Conservation (phyloP, 2,329 filamentous ascomycete species). For the Chrysoporthe austroafricana region DNA sequence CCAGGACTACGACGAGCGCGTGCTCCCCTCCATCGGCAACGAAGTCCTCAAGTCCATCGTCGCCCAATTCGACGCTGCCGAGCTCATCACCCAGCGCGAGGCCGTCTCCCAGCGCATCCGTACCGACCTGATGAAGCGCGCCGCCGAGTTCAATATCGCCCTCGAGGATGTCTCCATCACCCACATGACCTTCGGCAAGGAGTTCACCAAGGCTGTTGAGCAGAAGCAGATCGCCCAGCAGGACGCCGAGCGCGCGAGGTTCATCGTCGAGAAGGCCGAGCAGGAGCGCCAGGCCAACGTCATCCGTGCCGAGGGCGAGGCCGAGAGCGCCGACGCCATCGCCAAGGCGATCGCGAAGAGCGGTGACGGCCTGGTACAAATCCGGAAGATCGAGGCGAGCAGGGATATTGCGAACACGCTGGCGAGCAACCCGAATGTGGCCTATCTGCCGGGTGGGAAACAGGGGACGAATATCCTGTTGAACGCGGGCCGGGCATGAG, state of each 20-base stretch:
- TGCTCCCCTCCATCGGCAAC: slow-evolving; percentile 97
- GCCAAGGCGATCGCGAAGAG: slow-evolving; percentile 90
- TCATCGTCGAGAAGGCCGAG: slow-evolving; percentile 98
- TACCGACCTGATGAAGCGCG: slow-evolving; percentile 86
- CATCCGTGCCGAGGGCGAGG: slow-evolving; percentile 96
- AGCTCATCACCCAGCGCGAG: slow-evolving; percentile 98
- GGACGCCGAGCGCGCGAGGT: slow-evolving; percentile 94
- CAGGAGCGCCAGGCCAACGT: slow-evolving; percentile 99
- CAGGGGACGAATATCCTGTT: slow-evolving; percentile 63
- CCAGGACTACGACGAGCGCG: slow-evolving; percentile 97
- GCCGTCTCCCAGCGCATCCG: slow-evolving; percentile 95
- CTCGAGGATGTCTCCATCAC: slow-evolving; percentile 99
- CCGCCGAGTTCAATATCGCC: slow-evolving; percentile 96
- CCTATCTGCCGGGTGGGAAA: slow-evolving; percentile 82
- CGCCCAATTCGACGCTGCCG: slow-evolving; percentile 96
- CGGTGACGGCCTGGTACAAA: slow-evolving; percentile 92
- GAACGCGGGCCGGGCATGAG: slow-evolving; percentile 52
- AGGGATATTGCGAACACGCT: slow-evolving; percentile 93
- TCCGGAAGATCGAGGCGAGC: slow-evolving; percentile 95
- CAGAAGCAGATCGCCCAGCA: slow-evolving; percentile 99
- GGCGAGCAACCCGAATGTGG: slow-evolving; percentile 90
- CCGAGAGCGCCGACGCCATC: slow-evolving; percentile 94
- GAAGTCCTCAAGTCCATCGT: slow-evolving; percentile 99
- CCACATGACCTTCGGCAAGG: slow-evolving; percentile 99
- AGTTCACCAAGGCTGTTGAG: slow-evolving; percentile 98